A percentile compares a stretch with the other conserved stretches of the same genome.
Conservation (phyloP, 2,329 filamentous ascomycete species). For the Colletotrichum lupini region DNA sequence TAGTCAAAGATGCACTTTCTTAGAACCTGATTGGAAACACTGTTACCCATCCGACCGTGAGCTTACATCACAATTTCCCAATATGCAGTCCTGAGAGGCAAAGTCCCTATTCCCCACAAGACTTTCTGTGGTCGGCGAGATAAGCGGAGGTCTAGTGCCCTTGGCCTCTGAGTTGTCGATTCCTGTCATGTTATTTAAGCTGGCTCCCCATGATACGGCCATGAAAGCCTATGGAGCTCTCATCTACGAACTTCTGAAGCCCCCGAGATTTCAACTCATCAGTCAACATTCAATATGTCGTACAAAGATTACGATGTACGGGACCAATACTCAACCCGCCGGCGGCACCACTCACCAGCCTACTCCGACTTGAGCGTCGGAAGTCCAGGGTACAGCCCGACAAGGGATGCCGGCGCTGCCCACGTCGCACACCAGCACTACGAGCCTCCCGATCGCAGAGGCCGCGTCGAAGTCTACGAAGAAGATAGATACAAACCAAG, state of each 20-base stretch:
- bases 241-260: not conserved
- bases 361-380: not conserved
- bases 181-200: not conserved
- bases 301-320: not conserved
- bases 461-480: not conserved
- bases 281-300: not conserved
- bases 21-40: not conserved
- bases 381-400: not conserved
- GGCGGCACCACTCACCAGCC: not conserved
- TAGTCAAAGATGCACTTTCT: not conserved
- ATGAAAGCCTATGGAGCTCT: not conserved
- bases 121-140: too few species aligned
- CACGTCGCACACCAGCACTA: not conserved
- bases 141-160: too few species aligned
- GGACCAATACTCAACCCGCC: not conserved
- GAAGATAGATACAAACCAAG: not conserved
- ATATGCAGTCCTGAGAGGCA: not conserved
- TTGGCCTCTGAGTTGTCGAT: too few species aligned
- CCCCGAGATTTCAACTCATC: not conserved
- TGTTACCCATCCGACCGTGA: not conserved
- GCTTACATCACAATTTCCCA: not conserved
- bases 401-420: not conserved
- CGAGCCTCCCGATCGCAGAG: slow-evolving; percentile 1
- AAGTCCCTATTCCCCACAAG: not conserved
- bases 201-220: not conserved